These are phyloP conservation scores for Geranomyces michiganensis DNA, from an alignment of 192 early-diverging fungal species.

Conservation along the genomic window DNA sequence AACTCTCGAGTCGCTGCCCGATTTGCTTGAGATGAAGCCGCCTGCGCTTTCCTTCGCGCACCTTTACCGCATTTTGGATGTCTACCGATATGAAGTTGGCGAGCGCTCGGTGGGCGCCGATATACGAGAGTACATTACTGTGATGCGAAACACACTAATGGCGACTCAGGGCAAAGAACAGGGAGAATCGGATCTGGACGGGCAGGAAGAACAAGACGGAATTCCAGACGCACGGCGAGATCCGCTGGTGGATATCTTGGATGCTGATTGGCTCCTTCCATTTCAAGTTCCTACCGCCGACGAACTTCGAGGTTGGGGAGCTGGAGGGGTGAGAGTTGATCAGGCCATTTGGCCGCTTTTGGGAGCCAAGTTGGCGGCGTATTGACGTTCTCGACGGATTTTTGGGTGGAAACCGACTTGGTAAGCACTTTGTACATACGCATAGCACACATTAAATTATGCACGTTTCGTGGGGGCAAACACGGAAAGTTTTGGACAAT, in stretches of 20 bases:
- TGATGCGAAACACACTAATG: constrained; percentile 65
- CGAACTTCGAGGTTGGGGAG: constrained; percentile 25
- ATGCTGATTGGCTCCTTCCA: constrained; percentile 30
- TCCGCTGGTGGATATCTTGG: constrained; percentile 26
- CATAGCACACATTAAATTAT: too few relatives aligned
- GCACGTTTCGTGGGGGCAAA: too few relatives aligned
- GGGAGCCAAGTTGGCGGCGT: background rate
- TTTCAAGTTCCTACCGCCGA: constrained; percentile 33
- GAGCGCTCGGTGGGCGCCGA: constrained; percentile 73
- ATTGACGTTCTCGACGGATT: too few relatives aligned
- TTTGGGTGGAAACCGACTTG: too few relatives aligned
- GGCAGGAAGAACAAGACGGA: constrained; percentile 21
- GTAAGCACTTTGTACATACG: too few relatives aligned
- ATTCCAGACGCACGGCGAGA: constrained; percentile 7
- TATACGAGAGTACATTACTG: constrained; percentile 73
- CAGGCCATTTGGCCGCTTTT: constrained; percentile 1
- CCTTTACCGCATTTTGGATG: constrained; percentile 69
- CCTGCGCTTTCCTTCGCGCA: constrained; percentile 61
- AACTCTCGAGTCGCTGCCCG: constrained; percentile 69
- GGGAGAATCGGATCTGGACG: background rate
- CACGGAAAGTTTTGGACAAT: too few relatives aligned
- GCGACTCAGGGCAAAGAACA: background rate
- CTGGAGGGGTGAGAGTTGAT: background rate
- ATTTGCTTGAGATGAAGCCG: constrained; percentile 71
- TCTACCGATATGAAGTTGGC: constrained; percentile 88